Base-by-base conservation (phyloP, 257 asterid species). In the Echites panduratus region DNA sequence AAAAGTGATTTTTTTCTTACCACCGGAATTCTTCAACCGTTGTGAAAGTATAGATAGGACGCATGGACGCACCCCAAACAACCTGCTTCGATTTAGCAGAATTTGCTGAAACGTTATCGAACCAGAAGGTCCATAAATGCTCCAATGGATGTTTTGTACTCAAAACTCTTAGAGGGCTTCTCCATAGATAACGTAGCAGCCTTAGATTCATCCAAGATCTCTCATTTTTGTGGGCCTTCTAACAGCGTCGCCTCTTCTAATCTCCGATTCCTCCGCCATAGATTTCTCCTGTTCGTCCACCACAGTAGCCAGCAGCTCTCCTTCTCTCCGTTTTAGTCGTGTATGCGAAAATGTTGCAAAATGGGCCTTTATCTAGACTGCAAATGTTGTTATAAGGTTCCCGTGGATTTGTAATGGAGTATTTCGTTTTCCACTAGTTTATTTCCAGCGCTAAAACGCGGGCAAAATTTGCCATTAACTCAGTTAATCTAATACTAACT, bases 1-100 rank as follows among this genome's bases (percentile, higher is more conserved):
- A 35, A 61, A 43, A 6, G 10, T 5, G 0, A 7, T 52, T 5
- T 29, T 32, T n/a, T 38, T 38, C 29, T 38, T 58, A 84, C 84
- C 89, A 75, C 89, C 89, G 83, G 66, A 85, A 85, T 67, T 81
- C 85, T 77, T 85, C 89, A 48, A 71, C 84, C 20, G 87, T 75
- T 57, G 87, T 81, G 83, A 85, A 85, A 73, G 89, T 83, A 66
- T 80, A 81, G 72, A 85, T 81, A 47, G 86, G 82, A 7, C 83
- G 77, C 3, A 83, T 77, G 27, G 81, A 69, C 65, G 75, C 83
- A 27, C 87, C 89, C 87, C 87, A 85, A 76, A 63, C 26, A 57
- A 5, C 68, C 70, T 83, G 76, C 26, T 70, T 83, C 0, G 79
- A 63, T 52, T 76, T n/a, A n/a, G n/a, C n/a, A n/a, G n/a, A n/a